Conservation (phyloP, 2,329 filamentous ascomycete species). For the Epichloe aotearoae region DNA sequence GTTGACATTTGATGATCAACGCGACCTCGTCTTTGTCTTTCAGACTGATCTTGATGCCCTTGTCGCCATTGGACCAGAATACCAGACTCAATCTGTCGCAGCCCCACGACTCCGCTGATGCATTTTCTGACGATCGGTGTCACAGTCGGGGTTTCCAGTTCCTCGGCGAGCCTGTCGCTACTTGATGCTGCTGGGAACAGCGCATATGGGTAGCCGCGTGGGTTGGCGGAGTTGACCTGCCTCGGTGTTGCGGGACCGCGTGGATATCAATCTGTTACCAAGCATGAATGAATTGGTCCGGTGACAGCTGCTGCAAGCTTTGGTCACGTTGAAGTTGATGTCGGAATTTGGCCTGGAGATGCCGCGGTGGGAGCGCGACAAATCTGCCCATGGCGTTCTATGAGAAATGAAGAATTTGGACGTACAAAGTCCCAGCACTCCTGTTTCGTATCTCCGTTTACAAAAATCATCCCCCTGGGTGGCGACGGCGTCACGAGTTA, state of each 20-base stretch:
- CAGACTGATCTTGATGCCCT: conserved; percentile 8
- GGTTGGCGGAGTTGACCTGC: conserved; percentile 12
- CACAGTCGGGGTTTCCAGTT: conserved; percentile 6
- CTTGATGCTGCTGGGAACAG: conserved; percentile 9
- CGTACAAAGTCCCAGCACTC: too few species aligned
- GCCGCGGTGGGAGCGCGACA: too few species aligned
- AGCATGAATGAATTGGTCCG: conserved; percentile 8
- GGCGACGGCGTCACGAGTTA: too few species aligned
- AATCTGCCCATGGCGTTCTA: too few species aligned
- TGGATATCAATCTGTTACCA: conserved; percentile 12
- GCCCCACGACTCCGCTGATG: conserved; percentile 10
- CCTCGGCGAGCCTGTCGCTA: conserved; percentile 4
- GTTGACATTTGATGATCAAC: not conserved
- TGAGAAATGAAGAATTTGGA: too few species aligned
- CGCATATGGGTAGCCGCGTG: conserved; percentile 9
- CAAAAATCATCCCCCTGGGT: too few species aligned
- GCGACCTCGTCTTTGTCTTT: not conserved
- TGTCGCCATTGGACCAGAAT: conserved; percentile 11
- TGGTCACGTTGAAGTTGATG: too few species aligned
- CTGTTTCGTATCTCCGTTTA: too few species aligned
- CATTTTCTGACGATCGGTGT: conserved; percentile 7
- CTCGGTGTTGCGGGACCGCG: conserved; percentile 10
- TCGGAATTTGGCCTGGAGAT: too few species aligned
- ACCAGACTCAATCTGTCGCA: conserved; percentile 8
- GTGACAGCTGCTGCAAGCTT: not conserved